Evolutionary conservation across 306 rosid genomes (phyloP), one percentile per base, ranked within the genome.

Genomic region (Arachis stenosperma): DNA sequence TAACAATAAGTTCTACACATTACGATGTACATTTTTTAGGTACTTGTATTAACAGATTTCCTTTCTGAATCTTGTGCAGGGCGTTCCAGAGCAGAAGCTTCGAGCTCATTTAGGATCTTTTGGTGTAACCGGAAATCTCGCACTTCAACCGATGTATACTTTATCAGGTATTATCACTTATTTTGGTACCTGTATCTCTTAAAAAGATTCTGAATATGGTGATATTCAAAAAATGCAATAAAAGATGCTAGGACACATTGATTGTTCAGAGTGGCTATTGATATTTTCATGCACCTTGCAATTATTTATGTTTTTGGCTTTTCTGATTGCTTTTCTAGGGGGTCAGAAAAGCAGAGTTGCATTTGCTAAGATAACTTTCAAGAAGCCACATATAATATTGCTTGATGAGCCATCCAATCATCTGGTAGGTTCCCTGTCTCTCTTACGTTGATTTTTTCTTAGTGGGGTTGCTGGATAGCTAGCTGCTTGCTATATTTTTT

Each of bases 311-410:
- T 57, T 29, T 57, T 42, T 65, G 65, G 63, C 63, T 74, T 74
- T 46, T 73, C 44, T 46, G 61, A 64, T 62, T 78, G 71, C 70
- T 65, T 22, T 73, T 68, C 70, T 70, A 95, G 99, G 99, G 76
- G 99, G 99, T 76, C 99, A 95, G 87, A 95, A 95, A 83, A 95
- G 99, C 84, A 91, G 99, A 84, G 99, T 95, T 69, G 99, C 99
- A 46, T 95, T 95, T 71, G 88, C 99, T 11, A 95, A 95, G 90
- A 95, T 95, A 57, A 95, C 99, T 65, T 95, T 91, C 82, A 95
- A 81, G 96, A 95, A 95, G 81, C 99, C 99, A 15, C 99, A 95
- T 86, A 91, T 95, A 70, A 83, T 95, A 75, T 83, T 95, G 80
- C 99, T 95, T 66, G 99, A 95, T 77, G 99, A 95, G 83, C 99